Percentiles rank a stretch among this genome's conserved stretches.
phyloP scores from a whole-genome alignment of 2,329 filamentous ascomycete species.

The Juglanconis juglandina region DNA sequence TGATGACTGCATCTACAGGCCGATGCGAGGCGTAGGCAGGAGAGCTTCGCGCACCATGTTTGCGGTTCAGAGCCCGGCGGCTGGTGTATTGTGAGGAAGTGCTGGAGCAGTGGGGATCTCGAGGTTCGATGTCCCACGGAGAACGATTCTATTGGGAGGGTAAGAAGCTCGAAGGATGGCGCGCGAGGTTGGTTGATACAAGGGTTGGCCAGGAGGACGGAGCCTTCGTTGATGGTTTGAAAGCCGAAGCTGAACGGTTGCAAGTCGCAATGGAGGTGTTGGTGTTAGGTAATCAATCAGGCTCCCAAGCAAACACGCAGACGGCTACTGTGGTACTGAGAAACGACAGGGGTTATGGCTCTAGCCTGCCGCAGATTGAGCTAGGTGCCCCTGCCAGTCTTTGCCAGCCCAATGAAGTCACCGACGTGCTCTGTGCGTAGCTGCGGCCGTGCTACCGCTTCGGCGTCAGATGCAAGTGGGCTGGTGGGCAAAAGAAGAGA shows the following conservation, averaged over 20 bases:
- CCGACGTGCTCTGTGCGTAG: neutral
- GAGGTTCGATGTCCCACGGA: neutral
- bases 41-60: slow-evolving; percentile 25
- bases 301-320: slow-evolving; percentile 17
- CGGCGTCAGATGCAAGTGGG: neutral
- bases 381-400: neutral
- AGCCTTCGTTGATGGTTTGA: neutral
- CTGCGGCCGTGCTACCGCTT: neutral
- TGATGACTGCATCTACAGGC: neutral
- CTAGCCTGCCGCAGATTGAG: neutral
- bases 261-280: neutral
- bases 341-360: neutral
- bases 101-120: neutral
- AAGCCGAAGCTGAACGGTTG: slow-evolving; percentile 5
- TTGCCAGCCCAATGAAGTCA: slow-evolving; percentile 12
- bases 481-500: too few relatives aligned
- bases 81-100: neutral
- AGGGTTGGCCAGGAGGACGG: neutral
- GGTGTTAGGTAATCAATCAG: slow-evolving; percentile 18
- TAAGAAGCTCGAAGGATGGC: neutral
- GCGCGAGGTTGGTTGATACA: neutral
- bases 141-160: neutral
- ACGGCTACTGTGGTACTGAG: neutral
- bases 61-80: slow-evolving; percentile 7
- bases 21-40: neutral